phyloP scores from a whole-genome alignment of 2,329 filamentous ascomycete species.

The Teratosphaeria viscida region DNA sequence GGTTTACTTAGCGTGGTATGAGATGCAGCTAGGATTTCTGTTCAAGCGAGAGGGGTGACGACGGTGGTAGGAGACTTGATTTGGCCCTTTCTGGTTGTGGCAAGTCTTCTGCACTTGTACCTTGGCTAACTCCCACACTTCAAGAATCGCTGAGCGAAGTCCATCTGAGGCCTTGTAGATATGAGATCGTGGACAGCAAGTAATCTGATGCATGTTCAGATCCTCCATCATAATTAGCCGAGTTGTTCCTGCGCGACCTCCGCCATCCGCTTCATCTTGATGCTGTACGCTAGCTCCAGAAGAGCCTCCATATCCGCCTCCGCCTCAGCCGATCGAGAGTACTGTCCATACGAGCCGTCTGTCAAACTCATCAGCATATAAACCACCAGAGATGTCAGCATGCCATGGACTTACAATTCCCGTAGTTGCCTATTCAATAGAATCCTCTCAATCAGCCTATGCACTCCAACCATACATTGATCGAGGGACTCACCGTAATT shows the following conservation, averaged over 20 bases:
- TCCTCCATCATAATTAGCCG: no score
- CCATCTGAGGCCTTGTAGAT: no score
- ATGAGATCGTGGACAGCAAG: no score
- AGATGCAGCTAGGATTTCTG: no score
- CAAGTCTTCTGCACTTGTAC: no score
- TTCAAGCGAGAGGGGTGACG: no score
- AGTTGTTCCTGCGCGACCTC: background rate
- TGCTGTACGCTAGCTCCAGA: background rate
- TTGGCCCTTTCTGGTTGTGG: no score
- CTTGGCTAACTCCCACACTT: no score
- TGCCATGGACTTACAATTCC: background rate
- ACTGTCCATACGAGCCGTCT: background rate
- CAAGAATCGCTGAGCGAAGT: no score
- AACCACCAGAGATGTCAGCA: background rate
- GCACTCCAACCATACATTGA: background rate
- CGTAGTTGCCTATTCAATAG: background rate
- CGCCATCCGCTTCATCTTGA: background rate
- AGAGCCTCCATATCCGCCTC: conserved; percentile 1
- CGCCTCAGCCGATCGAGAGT: background rate
- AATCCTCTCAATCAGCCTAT: background rate
- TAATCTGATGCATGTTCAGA: no score
- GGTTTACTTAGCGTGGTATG: no score
- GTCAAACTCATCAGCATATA: background rate
- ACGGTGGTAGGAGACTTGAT: no score
- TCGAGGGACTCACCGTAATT: background rate